Conservation (phyloP, 345 rosid species). For the Populus tremula region DNA sequence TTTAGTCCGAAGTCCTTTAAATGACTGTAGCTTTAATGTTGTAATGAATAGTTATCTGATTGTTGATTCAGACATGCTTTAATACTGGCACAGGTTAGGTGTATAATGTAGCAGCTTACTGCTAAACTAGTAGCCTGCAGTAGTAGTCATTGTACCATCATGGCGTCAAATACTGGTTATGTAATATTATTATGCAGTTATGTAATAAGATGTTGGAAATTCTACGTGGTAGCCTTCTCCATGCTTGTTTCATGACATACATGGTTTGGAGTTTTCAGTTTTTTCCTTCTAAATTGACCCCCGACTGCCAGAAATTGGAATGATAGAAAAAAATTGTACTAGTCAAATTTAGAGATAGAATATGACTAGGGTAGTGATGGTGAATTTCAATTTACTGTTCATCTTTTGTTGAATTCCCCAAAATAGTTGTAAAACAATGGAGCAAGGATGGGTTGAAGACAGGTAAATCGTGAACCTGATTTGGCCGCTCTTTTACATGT, state of each 20-base stretch:
- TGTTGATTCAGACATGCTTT: conserved; percentile 25
- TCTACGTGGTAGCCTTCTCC: not conserved
- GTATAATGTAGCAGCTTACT: conserved; percentile 21
- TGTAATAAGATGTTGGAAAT: conserved; percentile 21
- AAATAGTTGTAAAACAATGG: not conserved
- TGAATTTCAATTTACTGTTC: not conserved
- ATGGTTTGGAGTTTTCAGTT: not conserved
- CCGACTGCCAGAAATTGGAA: not conserved
- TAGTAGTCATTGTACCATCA: conserved; percentile 11
- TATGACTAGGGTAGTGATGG: not conserved
- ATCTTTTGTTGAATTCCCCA: not conserved
- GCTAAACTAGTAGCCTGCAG: conserved; percentile 18
- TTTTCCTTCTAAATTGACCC: not conserved
- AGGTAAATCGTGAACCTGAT: not conserved
- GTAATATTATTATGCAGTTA: conserved; percentile 9
- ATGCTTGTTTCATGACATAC: not conserved
- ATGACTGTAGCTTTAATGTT: conserved; percentile 30
- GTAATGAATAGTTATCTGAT: conserved; percentile 27
- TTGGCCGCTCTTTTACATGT: not conserved
- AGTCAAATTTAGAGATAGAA: not conserved
- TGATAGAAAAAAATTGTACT: not conserved
- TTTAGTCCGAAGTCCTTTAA: conserved; percentile 10
- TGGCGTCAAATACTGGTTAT: conserved; percentile 16
- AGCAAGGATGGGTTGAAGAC: not conserved
- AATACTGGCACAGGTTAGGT: conserved; percentile 26